These are phyloP conservation scores for Parsonsia alboflavescens DNA, from an alignment of 257 asterid species.

Conservation along the genomic window DNA sequence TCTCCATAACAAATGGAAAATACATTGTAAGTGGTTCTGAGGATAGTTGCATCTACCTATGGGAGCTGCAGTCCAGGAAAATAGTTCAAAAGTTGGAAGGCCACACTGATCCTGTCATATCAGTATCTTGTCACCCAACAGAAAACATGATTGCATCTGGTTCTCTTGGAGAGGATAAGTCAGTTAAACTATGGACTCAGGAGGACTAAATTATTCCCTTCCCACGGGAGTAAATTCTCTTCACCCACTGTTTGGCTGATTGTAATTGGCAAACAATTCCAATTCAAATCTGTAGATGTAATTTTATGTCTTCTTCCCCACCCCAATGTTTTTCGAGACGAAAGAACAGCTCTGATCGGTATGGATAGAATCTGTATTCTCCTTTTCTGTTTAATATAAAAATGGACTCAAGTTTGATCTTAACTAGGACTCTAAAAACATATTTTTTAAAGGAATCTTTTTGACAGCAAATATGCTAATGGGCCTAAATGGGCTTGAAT, in stretches of 20 bases:
- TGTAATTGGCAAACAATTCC: too few species aligned
- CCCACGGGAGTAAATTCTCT: background rate
- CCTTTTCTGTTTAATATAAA: too few species aligned
- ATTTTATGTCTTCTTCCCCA: background rate
- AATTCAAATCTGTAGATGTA: background rate
- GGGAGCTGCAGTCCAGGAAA: constrained; percentile 92
- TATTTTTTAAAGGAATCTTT: too few species aligned
- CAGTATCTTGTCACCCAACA: constrained; percentile 83
- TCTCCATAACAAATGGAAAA: constrained; percentile 81
- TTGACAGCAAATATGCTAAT: too few species aligned
- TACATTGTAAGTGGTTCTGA: constrained; percentile 94
- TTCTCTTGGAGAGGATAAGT: constrained; percentile 75
- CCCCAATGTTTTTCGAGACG: too few species aligned
- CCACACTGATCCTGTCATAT: constrained; percentile 67
- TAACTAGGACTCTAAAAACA: too few species aligned
- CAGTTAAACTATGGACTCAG: constrained; percentile 72
- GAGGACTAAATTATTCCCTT: constrained; percentile 39
- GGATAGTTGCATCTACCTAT: constrained; percentile 68
- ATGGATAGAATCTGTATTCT: too few species aligned
- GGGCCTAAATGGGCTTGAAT: too few species aligned
- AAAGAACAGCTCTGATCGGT: too few species aligned
- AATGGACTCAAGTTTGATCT: too few species aligned
- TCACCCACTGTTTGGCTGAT: background rate
- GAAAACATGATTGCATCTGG: constrained; percentile 82
- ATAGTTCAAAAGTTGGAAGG: constrained; percentile 94